A percentile compares a stretch with the other conserved stretches of the same genome.
Evolutionary conservation across 768 basidiomycete genomes (phyloP).

Genomic region (Royoungia palumana): DNA sequence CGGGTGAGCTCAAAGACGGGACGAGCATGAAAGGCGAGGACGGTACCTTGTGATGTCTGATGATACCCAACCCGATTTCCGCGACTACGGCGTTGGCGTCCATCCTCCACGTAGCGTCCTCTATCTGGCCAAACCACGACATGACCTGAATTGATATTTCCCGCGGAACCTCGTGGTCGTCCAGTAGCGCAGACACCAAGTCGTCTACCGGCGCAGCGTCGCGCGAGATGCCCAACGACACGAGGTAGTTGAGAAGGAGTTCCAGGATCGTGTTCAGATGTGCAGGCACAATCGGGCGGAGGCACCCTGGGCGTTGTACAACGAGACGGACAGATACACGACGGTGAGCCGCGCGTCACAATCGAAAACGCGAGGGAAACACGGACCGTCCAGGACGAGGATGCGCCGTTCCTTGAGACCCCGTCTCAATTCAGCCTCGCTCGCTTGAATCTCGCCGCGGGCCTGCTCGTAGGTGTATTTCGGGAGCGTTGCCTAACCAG

Average conservation of each 20-base stretch:
- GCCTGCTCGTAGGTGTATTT: slow-evolving; percentile 55
- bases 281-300: slow-evolving; percentile 67
- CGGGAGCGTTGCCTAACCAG: slow-evolving; percentile 37
- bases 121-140: slow-evolving; percentile 73
- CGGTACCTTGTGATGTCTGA: slow-evolving; percentile 58
- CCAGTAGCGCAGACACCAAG: slow-evolving; percentile 57
- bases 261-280: slow-evolving; percentile 73
- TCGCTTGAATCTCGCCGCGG: slow-evolving; percentile 69
- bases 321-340: no score
- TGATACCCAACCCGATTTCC: slow-evolving; percentile 74
- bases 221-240: slow-evolving; percentile 56
- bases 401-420: slow-evolving; percentile 70
- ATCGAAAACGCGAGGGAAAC: neutral
- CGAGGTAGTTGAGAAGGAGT: slow-evolving; percentile 67
- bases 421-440: slow-evolving; percentile 64
- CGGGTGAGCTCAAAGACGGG: neutral
- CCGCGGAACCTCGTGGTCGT: slow-evolving; percentile 69
- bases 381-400: slow-evolving; percentile 63
- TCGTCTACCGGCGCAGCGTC: slow-evolving; percentile 53
- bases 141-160: slow-evolving; percentile 67
- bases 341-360: neutral
- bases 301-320: slow-evolving; percentile 43
- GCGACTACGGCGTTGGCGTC: slow-evolving; percentile 58
- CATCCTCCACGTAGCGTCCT: slow-evolving; percentile 60
- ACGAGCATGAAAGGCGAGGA: neutral